Conservation (phyloP, 108 stramenopile genomes). For the Pseudonitzschia multistriata region DNA sequence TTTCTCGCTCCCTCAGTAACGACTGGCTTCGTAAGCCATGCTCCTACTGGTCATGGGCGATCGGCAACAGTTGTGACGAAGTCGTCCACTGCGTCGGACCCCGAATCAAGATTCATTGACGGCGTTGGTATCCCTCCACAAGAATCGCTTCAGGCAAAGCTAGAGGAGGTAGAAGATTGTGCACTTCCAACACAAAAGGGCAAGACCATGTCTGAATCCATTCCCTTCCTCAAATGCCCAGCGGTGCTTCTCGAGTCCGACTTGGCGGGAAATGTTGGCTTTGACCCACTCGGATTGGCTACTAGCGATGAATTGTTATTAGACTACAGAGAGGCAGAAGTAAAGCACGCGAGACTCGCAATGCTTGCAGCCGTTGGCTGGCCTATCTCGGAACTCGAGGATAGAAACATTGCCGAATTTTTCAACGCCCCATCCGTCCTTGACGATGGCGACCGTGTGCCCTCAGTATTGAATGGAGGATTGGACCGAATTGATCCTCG, state of each 20-base stretch:
- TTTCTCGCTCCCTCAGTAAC: neutral
- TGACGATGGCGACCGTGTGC: conserved; percentile 65
- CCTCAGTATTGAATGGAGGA: conserved; percentile 76
- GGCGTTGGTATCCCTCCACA: neutral
- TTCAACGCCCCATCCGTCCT: conserved; percentile 46
- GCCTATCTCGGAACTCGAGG: conserved; percentile 76
- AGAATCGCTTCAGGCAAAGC: no score
- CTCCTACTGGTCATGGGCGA: neutral
- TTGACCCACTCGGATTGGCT: conserved; percentile 83
- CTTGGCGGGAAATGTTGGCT: conserved; percentile 83
- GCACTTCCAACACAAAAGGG: conserved; percentile 18
- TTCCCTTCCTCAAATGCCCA: conserved; percentile 70
- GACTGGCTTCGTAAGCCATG: conserved; percentile 8
- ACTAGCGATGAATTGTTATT: conserved; percentile 47
- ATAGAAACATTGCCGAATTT: conserved; percentile 56
- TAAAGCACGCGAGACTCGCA: conserved; percentile 85
- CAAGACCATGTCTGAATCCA: conserved; percentile 48
- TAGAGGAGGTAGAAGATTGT: neutral
- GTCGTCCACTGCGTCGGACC: neutral
- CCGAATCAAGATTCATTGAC: no score
- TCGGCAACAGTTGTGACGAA: neutral
- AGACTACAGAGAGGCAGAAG: conserved; percentile 77
- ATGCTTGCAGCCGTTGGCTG: conserved; percentile 87
- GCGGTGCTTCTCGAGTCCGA: conserved; percentile 33
- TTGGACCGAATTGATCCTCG: conserved; percentile 59